Conservation (phyloP, 768 basidiomycete genomes). For the Trametes sanguinea region DNA sequence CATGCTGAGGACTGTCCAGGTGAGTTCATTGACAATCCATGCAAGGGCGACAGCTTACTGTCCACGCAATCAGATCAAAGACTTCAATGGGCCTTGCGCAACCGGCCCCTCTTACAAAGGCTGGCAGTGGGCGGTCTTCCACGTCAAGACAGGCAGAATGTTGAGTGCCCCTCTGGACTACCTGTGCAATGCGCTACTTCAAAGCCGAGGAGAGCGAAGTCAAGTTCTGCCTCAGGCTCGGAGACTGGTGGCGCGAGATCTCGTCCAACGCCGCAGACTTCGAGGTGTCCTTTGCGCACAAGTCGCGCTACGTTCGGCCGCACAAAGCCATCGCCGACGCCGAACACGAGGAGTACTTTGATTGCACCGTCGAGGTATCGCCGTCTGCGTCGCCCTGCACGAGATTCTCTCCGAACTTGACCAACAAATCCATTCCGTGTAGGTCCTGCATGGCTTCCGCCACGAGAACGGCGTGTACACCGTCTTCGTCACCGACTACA, state of each 20-base stretch:
- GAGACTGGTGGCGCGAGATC: conserved; percentile 33
- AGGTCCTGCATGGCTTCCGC: conserved; percentile 52
- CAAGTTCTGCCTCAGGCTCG: conserved; percentile 26
- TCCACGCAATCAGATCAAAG: conserved; percentile 33
- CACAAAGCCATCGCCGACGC: conserved; percentile 31
- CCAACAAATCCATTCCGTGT: background rate
- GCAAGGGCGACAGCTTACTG: background rate
- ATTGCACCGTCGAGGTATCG: conserved; percentile 48
- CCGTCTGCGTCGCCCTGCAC: too few relatives aligned
- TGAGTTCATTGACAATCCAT: background rate
- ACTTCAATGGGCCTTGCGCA: conserved; percentile 39
- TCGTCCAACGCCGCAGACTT: conserved; percentile 3
- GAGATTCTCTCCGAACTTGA: background rate
- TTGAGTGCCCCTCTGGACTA: conserved; percentile 30
- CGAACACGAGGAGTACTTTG: conserved; percentile 28
- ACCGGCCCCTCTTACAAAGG: conserved; percentile 46
- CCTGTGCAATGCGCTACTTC: conserved; percentile 12
- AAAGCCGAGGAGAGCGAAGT: conserved; percentile 24
- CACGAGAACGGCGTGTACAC: conserved; percentile 43
- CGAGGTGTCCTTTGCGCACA: background rate
- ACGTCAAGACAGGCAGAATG: conserved; percentile 39
- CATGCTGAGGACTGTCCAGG: conserved; percentile 22
- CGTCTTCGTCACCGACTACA: conserved; percentile 71
- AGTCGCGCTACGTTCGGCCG: background rate
- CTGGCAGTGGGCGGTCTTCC: conserved; percentile 59